Evolutionary conservation across 768 basidiomycete species (phyloP), one percentile per base, ranked within the genome.

Genomic region (Trametes coccinea): DNA sequence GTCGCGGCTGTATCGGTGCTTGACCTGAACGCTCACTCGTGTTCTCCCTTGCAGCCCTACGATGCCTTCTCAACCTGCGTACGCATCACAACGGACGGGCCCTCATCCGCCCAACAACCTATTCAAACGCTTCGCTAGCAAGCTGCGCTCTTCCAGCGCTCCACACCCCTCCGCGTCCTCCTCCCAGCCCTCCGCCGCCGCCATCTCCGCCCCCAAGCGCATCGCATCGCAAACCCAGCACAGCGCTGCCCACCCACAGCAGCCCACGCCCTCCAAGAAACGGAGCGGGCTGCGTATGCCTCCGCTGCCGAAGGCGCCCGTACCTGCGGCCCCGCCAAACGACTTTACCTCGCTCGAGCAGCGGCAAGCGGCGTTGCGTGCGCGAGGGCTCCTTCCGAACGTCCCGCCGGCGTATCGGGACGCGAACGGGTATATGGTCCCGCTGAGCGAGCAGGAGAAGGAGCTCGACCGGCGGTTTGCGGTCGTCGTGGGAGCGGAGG

Each of bases 391-490:
- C 39, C 47, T 60, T 8, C 56, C 66, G 8, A 37, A 53, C 29
- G 47, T n/a, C 6, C 16, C 44, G 8, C 37, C 34, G n/a, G 17
- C 39, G 27, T 64, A 61, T 53, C 40, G 61, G 10, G 59, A 64
- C 54, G 57, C 56, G 34, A 47, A 67, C 27, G 66, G 66, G 45
- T 62, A 44, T 46, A 64, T 64, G 66, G 56, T 64, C 10, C 44
- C 66, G 2, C 51, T 67, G 10, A 67, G 66, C 59, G 63, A 67
- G 61, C 66, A 67, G 58, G 66, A 67, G 59, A 48, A 47, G 44
- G 63, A 62, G 55, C 58, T 67, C 29, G 66, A 67, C 43, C 49
- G 63, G 14, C 57, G 58, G 27, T 62, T 57, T 33, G 45, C 66
- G 2, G 63, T 66, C 56, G 53, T 67, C 22, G 48, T 61, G 22